Base-by-base conservation (phyloP, 257 asterid species). In the Echites panduratus region DNA sequence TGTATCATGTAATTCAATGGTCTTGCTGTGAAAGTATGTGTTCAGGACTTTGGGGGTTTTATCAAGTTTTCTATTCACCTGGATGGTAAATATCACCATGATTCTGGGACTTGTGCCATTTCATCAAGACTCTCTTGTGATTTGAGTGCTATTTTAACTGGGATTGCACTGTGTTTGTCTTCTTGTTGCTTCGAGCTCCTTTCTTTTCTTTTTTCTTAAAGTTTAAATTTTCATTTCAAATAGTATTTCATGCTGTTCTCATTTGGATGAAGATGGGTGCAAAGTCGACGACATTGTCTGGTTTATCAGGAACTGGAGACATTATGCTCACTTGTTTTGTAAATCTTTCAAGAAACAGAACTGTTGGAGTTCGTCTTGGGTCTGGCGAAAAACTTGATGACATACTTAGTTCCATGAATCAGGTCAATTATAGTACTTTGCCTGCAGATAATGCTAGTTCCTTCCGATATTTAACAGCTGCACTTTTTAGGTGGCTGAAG, bases 321-420 rank as follows among this genome's bases (percentile, higher is more conserved):
- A 88, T 92, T 73, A 92, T 92, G 98, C 98, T 92, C 76, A 92
- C 98, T 50, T 92, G 98, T 76, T 92, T 92, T 47, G 98, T 92
- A 68, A 90, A 76, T 75, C 98, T 92, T 81, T 92, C 98, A 69
- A 86, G 98, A 86, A 92, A 92, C 80, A 87, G 96, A 87, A 90
- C 93, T 3, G 93, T 92, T 72, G 98, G 98, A 50, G 96, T 90
- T 82, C 98, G 98, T 79, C 91, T 92, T 71, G 98, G 98, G 54
- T 86, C 97, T 10, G 98, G 97, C n/a, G 98, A 92, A 82, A 84
- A 87, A 78, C 97, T 92, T 29, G 96, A 90, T 47, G 97, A 87
- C 75, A 92, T 92, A 68, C 89, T 92, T 41, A 70, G 78, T 81
- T 90, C 98, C 57, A 90, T 88, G 97, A 88, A 87, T 77, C 93